phyloP scores from a whole-genome alignment of 306 rosid species.

The Prinsepia uniflora region DNA sequence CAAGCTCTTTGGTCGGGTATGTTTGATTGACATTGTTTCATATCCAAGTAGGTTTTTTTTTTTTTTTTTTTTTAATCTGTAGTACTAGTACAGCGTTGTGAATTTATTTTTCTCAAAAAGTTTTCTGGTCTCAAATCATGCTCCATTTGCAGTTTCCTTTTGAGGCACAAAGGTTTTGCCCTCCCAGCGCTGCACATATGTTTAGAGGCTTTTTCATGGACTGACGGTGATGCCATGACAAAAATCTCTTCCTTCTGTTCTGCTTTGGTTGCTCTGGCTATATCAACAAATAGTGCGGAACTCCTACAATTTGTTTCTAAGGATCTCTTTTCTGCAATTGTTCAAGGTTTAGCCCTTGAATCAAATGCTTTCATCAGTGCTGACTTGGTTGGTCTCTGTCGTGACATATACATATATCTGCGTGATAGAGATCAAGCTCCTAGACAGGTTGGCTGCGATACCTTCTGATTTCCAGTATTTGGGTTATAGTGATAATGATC shows the following conservation, averaged over 20 bases:
- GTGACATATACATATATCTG: conserved; percentile 81
- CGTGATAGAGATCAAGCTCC: conserved; percentile 85
- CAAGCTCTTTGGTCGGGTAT: conserved; percentile 89
- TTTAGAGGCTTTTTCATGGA: conserved; percentile 79
- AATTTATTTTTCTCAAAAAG: background rate
- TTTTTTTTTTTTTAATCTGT: conserved; percentile 23
- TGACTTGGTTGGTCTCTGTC: conserved; percentile 80
- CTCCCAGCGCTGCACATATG: conserved; percentile 66
- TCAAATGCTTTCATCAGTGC: conserved; percentile 89
- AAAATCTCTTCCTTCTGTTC: conserved; percentile 75
- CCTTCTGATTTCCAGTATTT: conserved; percentile 10
- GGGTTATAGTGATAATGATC: conserved; percentile 3
- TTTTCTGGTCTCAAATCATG: conserved; percentile 16
- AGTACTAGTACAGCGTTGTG: conserved; percentile 7
- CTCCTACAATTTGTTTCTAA: conserved; percentile 68
- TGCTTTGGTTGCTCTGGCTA: conserved; percentile 53
- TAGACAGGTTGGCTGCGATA: conserved; percentile 66
- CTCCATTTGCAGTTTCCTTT: conserved; percentile 61
- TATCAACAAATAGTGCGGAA: conserved; percentile 53
- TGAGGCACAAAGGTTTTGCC: conserved; percentile 71
- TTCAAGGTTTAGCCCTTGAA: conserved; percentile 84
- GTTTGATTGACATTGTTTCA: conserved; percentile 28
- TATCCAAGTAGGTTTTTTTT: background rate
- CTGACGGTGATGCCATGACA: conserved; percentile 77
- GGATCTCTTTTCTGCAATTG: conserved; percentile 80